phyloP scores from a whole-genome alignment of 1,284 basidiomycete genomes.

The Ganoderma resinaceum region DNA sequence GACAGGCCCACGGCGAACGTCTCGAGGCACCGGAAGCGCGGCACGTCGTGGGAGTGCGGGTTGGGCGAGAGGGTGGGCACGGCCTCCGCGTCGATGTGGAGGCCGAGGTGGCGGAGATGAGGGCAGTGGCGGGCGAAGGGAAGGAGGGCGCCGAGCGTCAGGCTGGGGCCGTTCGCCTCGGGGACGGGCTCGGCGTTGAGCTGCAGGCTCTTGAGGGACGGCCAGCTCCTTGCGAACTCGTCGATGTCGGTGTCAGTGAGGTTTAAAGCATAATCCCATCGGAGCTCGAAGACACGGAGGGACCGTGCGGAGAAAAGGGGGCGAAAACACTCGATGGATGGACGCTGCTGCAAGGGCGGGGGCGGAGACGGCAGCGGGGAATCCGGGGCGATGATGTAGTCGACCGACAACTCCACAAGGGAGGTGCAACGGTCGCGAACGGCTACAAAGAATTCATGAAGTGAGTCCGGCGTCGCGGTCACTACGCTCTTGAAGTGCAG shows the following conservation, averaged over 20 bases:
- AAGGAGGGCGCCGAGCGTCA: constrained; percentile 56
- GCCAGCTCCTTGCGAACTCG: constrained; percentile 56
- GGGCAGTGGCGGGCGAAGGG: constrained; percentile 61
- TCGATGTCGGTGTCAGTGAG: constrained; percentile 56
- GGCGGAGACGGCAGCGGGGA: constrained; percentile 30
- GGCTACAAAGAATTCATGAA: constrained; percentile 51
- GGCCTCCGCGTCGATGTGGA: constrained; percentile 54
- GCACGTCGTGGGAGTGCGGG: constrained; percentile 10
- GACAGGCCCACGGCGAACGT: constrained; percentile 60
- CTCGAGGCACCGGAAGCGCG: constrained; percentile 48
- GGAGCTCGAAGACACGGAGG: constrained; percentile 56
- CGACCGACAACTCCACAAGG: constrained; percentile 43
- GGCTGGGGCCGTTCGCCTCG: constrained; percentile 35
- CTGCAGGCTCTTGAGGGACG: constrained; percentile 51
- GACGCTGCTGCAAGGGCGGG: constrained; percentile 37
- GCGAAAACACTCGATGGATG: constrained; percentile 54
- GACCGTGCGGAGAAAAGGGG: constrained; percentile 55
- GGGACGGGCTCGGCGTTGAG: constrained; percentile 61
- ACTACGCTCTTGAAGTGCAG: constrained; percentile 57
- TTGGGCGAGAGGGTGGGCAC: constrained; percentile 20
- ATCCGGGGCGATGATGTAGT: constrained; percentile 38
- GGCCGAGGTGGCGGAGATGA: constrained; percentile 54
- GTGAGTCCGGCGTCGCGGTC: constrained; percentile 47
- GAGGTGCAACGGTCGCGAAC: constrained; percentile 51
- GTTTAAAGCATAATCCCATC: constrained; percentile 60